phyloP scores from a whole-genome alignment of 2,329 filamentous ascomycete species.

The Stagonosporopsis vannaccii region DNA sequence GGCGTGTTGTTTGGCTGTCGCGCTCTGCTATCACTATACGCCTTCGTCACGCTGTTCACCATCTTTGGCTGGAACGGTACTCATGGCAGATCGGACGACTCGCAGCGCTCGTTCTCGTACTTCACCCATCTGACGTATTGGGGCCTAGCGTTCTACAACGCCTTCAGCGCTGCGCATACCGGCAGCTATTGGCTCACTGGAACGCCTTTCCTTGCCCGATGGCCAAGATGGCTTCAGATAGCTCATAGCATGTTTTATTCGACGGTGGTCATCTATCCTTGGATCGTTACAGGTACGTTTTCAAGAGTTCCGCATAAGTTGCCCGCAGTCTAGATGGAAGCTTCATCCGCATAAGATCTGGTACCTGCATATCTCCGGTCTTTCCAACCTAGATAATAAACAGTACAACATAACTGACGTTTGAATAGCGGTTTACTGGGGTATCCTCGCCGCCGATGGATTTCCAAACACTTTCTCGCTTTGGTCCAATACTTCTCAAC shows the following conservation, averaged over 20 bases:
- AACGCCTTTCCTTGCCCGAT: constrained; percentile 46
- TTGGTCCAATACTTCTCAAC: constrained; percentile 73
- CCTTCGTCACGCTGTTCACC: constrained; percentile 73
- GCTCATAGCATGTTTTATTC: constrained; percentile 53
- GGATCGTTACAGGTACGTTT: constrained; percentile 54
- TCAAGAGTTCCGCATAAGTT: neutral
- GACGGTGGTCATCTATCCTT: constrained; percentile 53
- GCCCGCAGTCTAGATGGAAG: neutral
- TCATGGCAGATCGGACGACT: constrained; percentile 55
- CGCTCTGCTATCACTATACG: constrained; percentile 65
- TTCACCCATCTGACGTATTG: constrained; percentile 86
- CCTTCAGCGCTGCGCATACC: constrained; percentile 72
- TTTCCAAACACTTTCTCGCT: constrained; percentile 47
- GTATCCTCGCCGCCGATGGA: constrained; percentile 43
- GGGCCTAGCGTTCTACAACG: constrained; percentile 82
- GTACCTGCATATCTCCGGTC: neutral
- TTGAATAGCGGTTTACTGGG: constrained; percentile 53
- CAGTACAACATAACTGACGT: constrained; percentile 22
- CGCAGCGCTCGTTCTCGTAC: constrained; percentile 72
- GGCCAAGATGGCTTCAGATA: constrained; percentile 48
- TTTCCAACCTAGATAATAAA: too few species aligned
- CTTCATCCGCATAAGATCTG: neutral
- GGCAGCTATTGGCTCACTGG: constrained; percentile 63
- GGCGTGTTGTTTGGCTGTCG: constrained; percentile 66
- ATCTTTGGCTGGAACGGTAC: constrained; percentile 71